Evolutionary conservation across 1,139 yeast species (phyloP).

Genomic region (Debaryomyces coudertii): DNA sequence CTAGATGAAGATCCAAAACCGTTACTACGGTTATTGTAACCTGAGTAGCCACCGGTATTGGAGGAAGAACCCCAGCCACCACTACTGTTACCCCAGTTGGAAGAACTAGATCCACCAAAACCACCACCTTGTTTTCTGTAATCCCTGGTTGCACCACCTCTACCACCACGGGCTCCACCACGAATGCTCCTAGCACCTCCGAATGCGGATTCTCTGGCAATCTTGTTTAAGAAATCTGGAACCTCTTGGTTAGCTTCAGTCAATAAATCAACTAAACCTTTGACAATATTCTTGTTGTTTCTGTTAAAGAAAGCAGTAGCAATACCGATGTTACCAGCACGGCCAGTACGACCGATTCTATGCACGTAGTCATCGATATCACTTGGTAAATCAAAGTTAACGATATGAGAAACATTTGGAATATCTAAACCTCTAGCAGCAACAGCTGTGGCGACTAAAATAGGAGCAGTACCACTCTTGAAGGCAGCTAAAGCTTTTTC

Average conservation of each 20-base stretch:
- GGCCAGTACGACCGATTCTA: conserved; percentile 99
- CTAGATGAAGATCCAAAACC: conserved; percentile 23
- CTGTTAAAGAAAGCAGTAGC: conserved; percentile 99
- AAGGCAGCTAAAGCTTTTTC: conserved; percentile 93
- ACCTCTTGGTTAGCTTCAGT: conserved; percentile 97
- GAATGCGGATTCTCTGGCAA: conserved; percentile 75
- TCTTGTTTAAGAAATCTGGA: conserved; percentile 81
- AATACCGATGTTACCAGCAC: conserved; percentile 99
- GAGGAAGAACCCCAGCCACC: conserved; percentile 23
- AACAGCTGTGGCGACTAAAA: conserved; percentile 96
- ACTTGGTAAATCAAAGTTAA: conserved; percentile 94
- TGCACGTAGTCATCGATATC: conserved; percentile 98
- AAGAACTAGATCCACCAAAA: conserved; percentile 32
- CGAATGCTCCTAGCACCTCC: conserved; percentile 47
- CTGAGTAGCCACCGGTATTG: conserved; percentile 29
- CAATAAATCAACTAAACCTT: conserved; percentile 84
- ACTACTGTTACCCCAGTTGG: conserved; percentile 26
- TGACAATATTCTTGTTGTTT: conserved; percentile 86
- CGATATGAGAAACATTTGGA: conserved; percentile 97
- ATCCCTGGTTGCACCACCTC: conserved; percentile 57
- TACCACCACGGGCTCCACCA: conserved; percentile 52
- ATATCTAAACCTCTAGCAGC: conserved; percentile 99
- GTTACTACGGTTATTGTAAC: conserved; percentile 24
- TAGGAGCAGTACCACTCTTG: conserved; percentile 84
- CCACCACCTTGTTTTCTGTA: conserved; percentile 54